Percentiles rank a stretch among this genome's conserved stretches.
These are phyloP conservation scores for Yamadazyma membranifaciens DNA, from an alignment of 1,139 yeast species.

Conservation along the genomic window DNA sequence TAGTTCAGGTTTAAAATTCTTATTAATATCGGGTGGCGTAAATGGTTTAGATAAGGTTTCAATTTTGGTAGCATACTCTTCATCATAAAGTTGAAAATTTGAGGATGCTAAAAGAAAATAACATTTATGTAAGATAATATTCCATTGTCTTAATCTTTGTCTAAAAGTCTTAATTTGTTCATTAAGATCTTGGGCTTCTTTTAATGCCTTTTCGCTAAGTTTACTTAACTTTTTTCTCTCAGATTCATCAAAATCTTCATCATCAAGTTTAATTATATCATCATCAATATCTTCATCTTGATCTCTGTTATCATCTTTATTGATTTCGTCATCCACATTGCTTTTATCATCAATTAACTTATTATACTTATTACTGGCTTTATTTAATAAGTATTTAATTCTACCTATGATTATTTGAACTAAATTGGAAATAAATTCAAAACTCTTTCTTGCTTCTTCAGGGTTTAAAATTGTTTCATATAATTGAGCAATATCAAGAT, in stretches of 20 bases:
- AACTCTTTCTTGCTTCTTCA: conserved; percentile 30
- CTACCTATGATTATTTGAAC: conserved; percentile 15
- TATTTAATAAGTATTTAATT: conserved; percentile 6
- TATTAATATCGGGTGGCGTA: background rate
- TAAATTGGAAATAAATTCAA: conserved; percentile 17
- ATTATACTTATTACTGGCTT: conserved; percentile 5
- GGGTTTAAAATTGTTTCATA: conserved; percentile 56
- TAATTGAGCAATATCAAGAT: conserved; percentile 61
- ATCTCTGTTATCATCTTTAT: conserved; percentile 2
- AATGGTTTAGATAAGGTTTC: background rate
- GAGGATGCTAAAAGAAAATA: conserved; percentile 81
- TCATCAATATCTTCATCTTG: conserved; percentile 17
- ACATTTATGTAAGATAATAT: conserved; percentile 68
- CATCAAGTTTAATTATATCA: conserved; percentile 17
- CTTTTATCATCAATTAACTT: conserved; percentile 6
- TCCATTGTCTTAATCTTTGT: conserved; percentile 45
- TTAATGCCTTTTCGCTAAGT: conserved; percentile 16
- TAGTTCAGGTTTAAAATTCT: conserved; percentile 2
- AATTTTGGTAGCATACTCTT: conserved; percentile 35
- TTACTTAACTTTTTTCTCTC: conserved; percentile 6
- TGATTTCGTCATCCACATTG: conserved; percentile 4
- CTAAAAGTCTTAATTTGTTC: conserved; percentile 25
- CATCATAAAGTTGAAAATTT: conserved; percentile 61
- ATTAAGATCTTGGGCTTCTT: conserved; percentile 20
- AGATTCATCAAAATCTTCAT: conserved; percentile 12